phyloP scores from a whole-genome alignment of 2,329 filamentous ascomycete genomes.

The Cercospora sp. region DNA sequence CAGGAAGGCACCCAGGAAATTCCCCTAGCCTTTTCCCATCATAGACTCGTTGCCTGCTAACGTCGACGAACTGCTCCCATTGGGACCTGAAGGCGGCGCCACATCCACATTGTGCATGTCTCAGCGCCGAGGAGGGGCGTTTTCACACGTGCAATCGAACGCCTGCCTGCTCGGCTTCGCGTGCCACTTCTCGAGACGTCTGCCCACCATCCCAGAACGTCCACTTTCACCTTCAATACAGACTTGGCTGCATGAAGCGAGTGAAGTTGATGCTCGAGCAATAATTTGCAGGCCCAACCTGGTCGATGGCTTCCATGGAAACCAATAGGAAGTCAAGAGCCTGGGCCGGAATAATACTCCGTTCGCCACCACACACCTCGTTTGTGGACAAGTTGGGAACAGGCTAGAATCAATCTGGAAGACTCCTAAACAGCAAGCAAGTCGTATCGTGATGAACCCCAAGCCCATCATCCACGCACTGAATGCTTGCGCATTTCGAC shows the following conservation, averaged over 20 bases:
- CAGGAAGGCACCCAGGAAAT: not conserved
- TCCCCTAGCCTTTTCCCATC: not conserved
- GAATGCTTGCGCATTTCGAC: not conserved
- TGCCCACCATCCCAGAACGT: not conserved
- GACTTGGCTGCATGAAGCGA: constrained; percentile 1
- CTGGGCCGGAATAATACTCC: not conserved
- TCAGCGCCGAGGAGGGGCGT: not conserved
- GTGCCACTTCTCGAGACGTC: not conserved
- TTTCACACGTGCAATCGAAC: constrained; percentile 1
- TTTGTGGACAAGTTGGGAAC: not conserved
- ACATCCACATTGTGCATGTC: not conserved
- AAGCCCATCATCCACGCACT: not conserved
- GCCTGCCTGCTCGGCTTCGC: not conserved
- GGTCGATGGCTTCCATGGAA: constrained; percentile 42
- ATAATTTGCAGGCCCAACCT: constrained; percentile 2
- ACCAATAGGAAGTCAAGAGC: constrained; percentile 48
- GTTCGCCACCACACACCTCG: not conserved
- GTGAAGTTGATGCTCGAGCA: constrained; percentile 7
- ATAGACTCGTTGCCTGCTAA: not conserved
- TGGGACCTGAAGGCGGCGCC: constrained; percentile 6
- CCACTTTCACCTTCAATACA: not conserved
- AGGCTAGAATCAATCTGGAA: not conserved
- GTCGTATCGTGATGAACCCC: not conserved
- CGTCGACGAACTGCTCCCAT: not conserved
- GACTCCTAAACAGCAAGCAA: not conserved